A percentile compares a stretch with the other conserved stretches of the same genome.
Conservation (phyloP, 768 basidiomycete genomes). For the Lentinula guzmanii region DNA sequence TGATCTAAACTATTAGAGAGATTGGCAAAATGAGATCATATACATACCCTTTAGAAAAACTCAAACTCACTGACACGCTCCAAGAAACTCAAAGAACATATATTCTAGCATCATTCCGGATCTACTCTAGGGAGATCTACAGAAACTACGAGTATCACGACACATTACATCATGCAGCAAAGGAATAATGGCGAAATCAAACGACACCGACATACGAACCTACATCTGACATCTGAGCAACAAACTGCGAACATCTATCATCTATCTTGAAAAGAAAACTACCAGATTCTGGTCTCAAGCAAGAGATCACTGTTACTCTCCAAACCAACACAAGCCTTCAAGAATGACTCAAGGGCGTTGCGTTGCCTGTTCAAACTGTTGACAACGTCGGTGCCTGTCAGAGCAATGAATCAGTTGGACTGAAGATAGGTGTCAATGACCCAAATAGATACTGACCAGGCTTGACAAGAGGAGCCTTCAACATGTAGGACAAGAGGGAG, state of each 20-base stretch:
- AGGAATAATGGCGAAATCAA: too few species aligned
- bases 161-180: neutral
- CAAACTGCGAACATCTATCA: neutral
- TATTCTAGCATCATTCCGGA: neutral
- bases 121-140: neutral
- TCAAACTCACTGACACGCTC: too few species aligned
- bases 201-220: neutral
- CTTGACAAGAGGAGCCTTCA: conserved; percentile 97
- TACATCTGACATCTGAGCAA: neutral
- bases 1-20: too few species aligned
- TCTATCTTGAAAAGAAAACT: conserved; percentile 20
- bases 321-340: conserved; percentile 90
- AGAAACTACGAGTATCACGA: neutral
- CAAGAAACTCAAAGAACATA: too few species aligned
- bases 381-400: conserved; percentile 76
- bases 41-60: too few species aligned
- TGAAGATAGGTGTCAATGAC: neutral
- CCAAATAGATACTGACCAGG: conserved; percentile 43
- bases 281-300: conserved; percentile 87
- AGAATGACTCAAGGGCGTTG: conserved; percentile 87
- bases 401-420: neutral
- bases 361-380: conserved; percentile 95
- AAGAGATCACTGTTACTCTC: conserved; percentile 81
- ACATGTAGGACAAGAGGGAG: conserved; percentile 93
- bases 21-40: too few species aligned